Base-by-base conservation (phyloP, 2,329 filamentous ascomycete species). In the Pestalotiopsis sp. region DNA sequence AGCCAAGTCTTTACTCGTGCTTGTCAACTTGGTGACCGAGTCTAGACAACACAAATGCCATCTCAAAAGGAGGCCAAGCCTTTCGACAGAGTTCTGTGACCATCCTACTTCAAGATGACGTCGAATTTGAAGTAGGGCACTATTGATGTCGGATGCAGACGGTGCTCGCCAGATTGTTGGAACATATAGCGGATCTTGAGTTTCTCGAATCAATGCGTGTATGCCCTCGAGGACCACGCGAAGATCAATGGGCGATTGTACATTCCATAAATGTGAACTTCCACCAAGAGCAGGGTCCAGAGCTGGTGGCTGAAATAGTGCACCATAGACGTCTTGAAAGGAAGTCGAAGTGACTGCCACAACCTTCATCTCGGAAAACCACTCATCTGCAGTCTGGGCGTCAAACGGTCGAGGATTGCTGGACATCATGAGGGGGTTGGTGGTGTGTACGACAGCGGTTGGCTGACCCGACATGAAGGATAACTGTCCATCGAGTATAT, bases 161-260 rank as follows among this genome's bases (percentile, higher is more conserved):
- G 65, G 65, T 9, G n/a, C 9, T 9, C 41, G 20, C 41, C 41
- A 36, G 31, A 60, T 49, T 13, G 65, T 40, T 6, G 31, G 65
- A n/a, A 60, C 23, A 14, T 66, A 60, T 5, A 60, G 23, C 31
- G 56, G 40, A 38, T 60, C 56, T 31, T 49, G 65, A 11, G 38
- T 66, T 38, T 66, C 65, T 5, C 52, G 52, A 6, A 66, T 56
- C 14, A 60, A 14, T 14, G 52, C 52, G 25, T 66, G 65, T 5
- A 66, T 25, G 38, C 65, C 31, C 45, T 66, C 65, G n/a, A 66
- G 65, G 12, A 66, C 52, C 13, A 66, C 65, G n/a, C 65, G 65
- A 11, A 66, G 31, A 60, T 66, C 65, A 56, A 66, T 40, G 20
- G 23, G 45, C 20, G 64, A 57, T 4, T 66, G 17, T 2, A 66